Conservation (phyloP, 345 rosid species). For the Reutealis trisperma region DNA sequence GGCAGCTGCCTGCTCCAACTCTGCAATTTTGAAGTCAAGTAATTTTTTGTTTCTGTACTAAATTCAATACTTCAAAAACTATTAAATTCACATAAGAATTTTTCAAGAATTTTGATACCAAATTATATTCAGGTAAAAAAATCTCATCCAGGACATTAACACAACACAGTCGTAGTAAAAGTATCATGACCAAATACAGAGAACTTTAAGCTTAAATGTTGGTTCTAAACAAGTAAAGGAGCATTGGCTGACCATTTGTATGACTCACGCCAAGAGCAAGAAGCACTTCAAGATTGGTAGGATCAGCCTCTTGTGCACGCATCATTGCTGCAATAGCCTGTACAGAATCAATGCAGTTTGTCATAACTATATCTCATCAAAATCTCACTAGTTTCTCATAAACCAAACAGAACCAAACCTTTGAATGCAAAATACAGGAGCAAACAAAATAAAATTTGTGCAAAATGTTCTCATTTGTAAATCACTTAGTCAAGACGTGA, state of each 20-base stretch:
- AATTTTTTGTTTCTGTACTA: background rate
- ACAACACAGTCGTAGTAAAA: background rate
- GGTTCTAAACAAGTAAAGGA: background rate
- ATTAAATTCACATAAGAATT: background rate
- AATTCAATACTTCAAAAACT: background rate
- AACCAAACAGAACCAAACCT: too few species aligned
- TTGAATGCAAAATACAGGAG: background rate
- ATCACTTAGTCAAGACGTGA: background rate
- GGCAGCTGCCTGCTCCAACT: constrained; percentile 95
- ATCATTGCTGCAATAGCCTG: constrained; percentile 99
- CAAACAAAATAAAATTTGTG: background rate
- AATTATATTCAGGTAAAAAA: background rate
- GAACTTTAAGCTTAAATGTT: background rate
- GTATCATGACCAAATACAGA: constrained; percentile 1
- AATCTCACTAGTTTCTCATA: background rate
- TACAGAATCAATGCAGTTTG: constrained; percentile 23
- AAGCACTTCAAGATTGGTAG: constrained; percentile 94
- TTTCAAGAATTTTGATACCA: constrained; percentile 5
- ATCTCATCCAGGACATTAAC: background rate
- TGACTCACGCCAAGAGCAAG: constrained; percentile 99
- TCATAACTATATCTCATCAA: background rate
- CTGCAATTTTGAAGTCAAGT: constrained; percentile 41
- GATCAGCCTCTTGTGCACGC: constrained; percentile 98
- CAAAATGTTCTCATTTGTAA: constrained; percentile 3
- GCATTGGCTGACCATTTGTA: constrained; percentile 80